Percentiles rank a stretch among this genome's conserved stretches.
phyloP scores from a whole-genome alignment of 2,329 filamentous ascomycete genomes.

The Pestalotiopsis fici region DNA sequence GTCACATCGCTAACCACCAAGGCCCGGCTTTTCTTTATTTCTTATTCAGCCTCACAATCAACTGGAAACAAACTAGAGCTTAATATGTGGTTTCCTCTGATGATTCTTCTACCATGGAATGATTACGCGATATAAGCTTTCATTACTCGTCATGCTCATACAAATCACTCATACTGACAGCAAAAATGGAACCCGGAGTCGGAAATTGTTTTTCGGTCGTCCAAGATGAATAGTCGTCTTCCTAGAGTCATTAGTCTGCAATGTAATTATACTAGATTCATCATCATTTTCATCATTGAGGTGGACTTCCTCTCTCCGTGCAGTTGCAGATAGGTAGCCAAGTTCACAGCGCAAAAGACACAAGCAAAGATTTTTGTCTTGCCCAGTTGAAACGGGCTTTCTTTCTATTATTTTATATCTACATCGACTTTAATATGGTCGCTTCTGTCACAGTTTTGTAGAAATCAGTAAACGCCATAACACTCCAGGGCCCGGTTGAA shows the following conservation, averaged over 20 bases:
- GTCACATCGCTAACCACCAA: background rate
- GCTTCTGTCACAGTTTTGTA: conserved; percentile 23
- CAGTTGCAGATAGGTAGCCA: too few species aligned
- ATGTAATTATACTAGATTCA: conserved; percentile 4
- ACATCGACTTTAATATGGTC: conserved; percentile 19
- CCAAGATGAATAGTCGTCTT: background rate
- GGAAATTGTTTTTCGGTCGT: background rate
- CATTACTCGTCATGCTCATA: background rate
- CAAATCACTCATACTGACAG: background rate
- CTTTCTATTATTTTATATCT: conserved; percentile 10
- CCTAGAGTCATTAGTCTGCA: background rate
- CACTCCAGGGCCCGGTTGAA: conserved; percentile 33
- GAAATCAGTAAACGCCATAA: conserved; percentile 32
- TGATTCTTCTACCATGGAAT: background rate
- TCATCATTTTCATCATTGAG: conserved; percentile 17
- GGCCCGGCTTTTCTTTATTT: background rate
- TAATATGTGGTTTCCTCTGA: background rate
- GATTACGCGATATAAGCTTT: background rate
- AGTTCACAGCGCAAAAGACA: background rate
- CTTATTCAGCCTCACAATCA: background rate
- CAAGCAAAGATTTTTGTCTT: background rate
- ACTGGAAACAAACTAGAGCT: conserved; percentile 1
- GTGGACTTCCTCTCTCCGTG: background rate
- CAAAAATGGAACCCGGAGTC: background rate
- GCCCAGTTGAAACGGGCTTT: conserved; percentile 30